Evolutionary conservation across 2,329 filamentous ascomycete species (phyloP), one percentile per base, ranked within the genome.

Genomic region (Neofusicoccum sp.): DNA sequence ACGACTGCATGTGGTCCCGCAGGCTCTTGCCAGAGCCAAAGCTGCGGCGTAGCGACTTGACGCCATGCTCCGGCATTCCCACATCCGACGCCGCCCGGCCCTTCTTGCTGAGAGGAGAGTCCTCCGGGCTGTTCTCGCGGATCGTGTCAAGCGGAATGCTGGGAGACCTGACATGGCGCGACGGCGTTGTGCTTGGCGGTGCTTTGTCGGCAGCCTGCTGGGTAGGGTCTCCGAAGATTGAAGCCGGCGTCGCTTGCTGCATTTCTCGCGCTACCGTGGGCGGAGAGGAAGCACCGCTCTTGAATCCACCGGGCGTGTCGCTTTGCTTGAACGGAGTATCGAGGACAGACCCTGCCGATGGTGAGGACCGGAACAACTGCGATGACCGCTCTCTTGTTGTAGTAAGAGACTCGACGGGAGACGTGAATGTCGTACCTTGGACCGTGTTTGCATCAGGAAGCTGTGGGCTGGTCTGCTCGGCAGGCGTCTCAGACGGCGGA

Each of bases 81-180:
- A 79, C 69, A 64, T 81, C 79, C 16, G 75, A 73, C 22, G 75
- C 66, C 6, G 76, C 71, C 12, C 79, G 80, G 60, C 76, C 77
- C 68, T 78, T 76, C 69, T 80, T 79, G 65, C 71, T 70, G 36
- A 77, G 67, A 7, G 72, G 69, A 47, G 74, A 76, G 49, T 78
- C 75, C 61, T 80, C 78, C 48, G 80, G 79, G 62, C 77, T 78
- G 60, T 79, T 69, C 70, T 87, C 85, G 36, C 77, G 78, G 66
- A 87, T 86, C 1, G 83, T 77, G 22, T 81, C 78, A 7, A 87
- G 80, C 29, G 73, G 72, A 11, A 67, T 64, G 56, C 71, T 74
- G 14, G 72, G 70, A 28, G 74, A 72, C 61, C 68, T 69, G 45
- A 66, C 49, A 39, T 71, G 69, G 60, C 70, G 72, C 44, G 67